Evolutionary conservation across 306 rosid genomes (phyloP), one percentile per base, ranked within the genome.

Genomic region (Inga leiocalycina): DNA sequence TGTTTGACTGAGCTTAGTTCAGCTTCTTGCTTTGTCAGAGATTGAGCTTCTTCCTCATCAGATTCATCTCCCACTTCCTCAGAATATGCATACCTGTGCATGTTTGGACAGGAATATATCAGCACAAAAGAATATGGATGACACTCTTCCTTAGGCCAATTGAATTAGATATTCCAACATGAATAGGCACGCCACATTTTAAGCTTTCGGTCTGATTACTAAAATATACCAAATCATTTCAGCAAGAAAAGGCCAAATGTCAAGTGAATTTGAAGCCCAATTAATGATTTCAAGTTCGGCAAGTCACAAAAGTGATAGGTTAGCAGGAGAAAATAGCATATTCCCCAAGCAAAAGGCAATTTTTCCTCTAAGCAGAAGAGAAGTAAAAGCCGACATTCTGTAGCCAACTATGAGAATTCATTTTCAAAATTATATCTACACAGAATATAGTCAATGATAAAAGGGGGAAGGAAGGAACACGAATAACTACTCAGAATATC

Each of bases 11-110:
- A 86, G 81, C 88, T 83, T 59, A 93, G 45, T 80, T 95, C 98
- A 54, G 94, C 91, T 87, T 89, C 97, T 12, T 85, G 89, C 84
- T 90, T 92, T 46, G 87, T 93, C 43, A 93, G 88, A 79, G 96
- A 88, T 34, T 76, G 90, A 74, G 92, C 88, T 88, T 93, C 99
- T 85, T 95, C 99, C 4, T 93, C 98, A 73, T 92, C 97, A 35
- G 91, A 91, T 4, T 90, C 97, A 66, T 89, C 97, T 70, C 98
- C 97, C 54, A 90, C 87, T 87, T 93, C 90, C 79, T 92, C 98
- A 1, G 99, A 96, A 88, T 96, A 93, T 10, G 99, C 97, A 86
- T 93, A 96, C 92, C 99, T 96, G 66, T 43, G 27, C 69, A 80
- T 37, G 24, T 71, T 79, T 24, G 30, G 37, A 77, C 48, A 83